Base-by-base conservation (phyloP, 306 rosid genomes). In the Vicia villosa region DNA sequence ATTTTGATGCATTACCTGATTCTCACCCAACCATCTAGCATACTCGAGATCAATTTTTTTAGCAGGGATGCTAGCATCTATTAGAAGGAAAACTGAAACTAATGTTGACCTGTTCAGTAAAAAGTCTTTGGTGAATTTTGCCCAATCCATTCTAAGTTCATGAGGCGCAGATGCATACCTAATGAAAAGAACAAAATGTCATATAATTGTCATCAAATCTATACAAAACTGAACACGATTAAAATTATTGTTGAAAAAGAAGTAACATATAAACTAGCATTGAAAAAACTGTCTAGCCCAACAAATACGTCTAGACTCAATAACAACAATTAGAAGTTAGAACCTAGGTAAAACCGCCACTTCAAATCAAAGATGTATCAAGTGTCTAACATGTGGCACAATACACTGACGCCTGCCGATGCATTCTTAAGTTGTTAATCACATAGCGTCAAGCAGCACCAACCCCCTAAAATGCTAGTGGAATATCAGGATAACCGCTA, bases 161-260 rank as follows among this genome's bases (percentile, higher is more conserved):
- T 86, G 92, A 0, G 99, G 99, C 11, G 99, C 97, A 57, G 99
- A 75, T 66, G 99, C 99, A 82, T 91, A 95, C 86, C 99, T 91
- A 71, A 49, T 38, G 38, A 79, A 43, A 52, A 30, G 19, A 69
- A 63, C 67, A 79, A 9, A 74, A 67, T 0, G 15, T 20, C 60
- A 54, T 46, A 66, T 6, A 59, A 67, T 5, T 41, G 41, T 32
- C 61, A 50, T 75, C 22, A 6, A 41, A 61, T 66, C 47, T 6
- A 34, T n/a, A 62, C 41, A 67, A 58, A 14, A 52, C 43, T n/a
- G 42, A 47, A 65, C 36, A 38, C 51, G 62, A 69, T 58, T 50
- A 69, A 66, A 55, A 58, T 21, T 28, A 28, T 66, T 42, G 50
- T 36, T 1, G 14, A 73, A 26, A 60, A 20, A 17, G 4, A 41